Conservation (phyloP, 192 early-diverging fungal species). For the Backusella tuberculispora region DNA sequence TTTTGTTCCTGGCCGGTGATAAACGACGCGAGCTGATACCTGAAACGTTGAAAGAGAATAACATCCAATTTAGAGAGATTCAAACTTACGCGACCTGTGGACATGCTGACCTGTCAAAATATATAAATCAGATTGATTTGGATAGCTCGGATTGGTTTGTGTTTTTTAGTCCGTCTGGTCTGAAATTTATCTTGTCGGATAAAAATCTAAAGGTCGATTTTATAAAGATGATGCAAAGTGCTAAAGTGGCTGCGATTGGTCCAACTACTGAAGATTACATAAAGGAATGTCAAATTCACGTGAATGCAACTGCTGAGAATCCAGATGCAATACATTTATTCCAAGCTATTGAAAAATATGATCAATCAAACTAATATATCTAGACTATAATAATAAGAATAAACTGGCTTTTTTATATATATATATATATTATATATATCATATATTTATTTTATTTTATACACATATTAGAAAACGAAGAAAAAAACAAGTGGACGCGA, state of each 20-base stretch:
- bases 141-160: conserved; percentile 48
- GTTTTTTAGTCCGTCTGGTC: conserved; percentile 64
- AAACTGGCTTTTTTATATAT: neutral
- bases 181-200: conserved; percentile 42
- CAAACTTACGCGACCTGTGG: conserved; percentile 46
- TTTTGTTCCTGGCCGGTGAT: conserved; percentile 59
- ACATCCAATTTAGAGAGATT: conserved; percentile 41
- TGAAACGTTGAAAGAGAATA: conserved; percentile 22
- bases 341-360: conserved; percentile 26
- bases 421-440: too few species aligned
- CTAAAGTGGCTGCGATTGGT: conserved; percentile 52
- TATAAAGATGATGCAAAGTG: neutral
- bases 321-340: conserved; percentile 37
- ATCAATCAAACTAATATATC: neutral
- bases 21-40: conserved; percentile 52
- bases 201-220: conserved; percentile 11
- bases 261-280: conserved; percentile 46
- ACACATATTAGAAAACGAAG: neutral
- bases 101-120: conserved; percentile 19
- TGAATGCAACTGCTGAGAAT: conserved; percentile 39
- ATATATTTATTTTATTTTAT: conserved; percentile 2
- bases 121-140: conserved; percentile 2
- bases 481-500: neutral
- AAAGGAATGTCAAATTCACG: conserved; percentile 17
- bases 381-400: neutral